Evolutionary conservation across 78 protist species (phyloP).

Genomic region (Isochrysis galbana): DNA sequence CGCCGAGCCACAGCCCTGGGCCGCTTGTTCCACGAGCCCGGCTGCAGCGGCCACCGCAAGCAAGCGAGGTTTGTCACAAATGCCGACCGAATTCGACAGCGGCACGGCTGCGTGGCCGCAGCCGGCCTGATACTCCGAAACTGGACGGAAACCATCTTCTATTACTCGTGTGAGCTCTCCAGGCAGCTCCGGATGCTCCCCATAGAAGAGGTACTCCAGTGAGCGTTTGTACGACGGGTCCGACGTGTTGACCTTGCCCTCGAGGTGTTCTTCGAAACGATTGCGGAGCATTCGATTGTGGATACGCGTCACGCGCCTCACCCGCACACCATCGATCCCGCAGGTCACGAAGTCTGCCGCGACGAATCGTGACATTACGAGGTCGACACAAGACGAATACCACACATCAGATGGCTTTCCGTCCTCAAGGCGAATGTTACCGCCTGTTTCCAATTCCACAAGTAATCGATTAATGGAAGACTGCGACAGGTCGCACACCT

Average conservation of each 20-base stretch:
- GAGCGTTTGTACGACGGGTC: conserved; percentile 34
- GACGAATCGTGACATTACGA: conserved; percentile 62
- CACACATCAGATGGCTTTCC: conserved; percentile 72
- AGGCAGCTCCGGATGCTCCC: conserved; percentile 34
- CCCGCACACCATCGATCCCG: conserved; percentile 26
- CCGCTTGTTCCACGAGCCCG: not conserved
- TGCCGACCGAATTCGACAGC: conserved; percentile 33
- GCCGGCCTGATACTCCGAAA: not conserved
- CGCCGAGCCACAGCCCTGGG: not conserved
- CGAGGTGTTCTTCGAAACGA: conserved; percentile 60
- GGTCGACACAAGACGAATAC: conserved; percentile 67
- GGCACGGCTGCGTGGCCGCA: conserved; percentile 28
- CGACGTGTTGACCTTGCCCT: conserved; percentile 38
- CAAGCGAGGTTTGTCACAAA: conserved; percentile 27
- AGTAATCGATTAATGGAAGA: conserved; percentile 37
- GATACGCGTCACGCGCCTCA: conserved; percentile 57
- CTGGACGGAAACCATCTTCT: conserved; percentile 46
- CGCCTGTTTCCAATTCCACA: conserved; percentile 78
- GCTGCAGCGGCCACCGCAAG: not conserved
- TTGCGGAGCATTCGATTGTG: conserved; percentile 66
- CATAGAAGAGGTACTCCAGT: conserved; percentile 66
- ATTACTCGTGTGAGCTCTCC: conserved; percentile 39
- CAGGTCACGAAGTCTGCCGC: not conserved
- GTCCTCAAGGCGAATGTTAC: conserved; percentile 79
- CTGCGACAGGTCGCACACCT: not conserved